Conservation (phyloP, 164 flowering plant species). For the Vitis riparia region DNA sequence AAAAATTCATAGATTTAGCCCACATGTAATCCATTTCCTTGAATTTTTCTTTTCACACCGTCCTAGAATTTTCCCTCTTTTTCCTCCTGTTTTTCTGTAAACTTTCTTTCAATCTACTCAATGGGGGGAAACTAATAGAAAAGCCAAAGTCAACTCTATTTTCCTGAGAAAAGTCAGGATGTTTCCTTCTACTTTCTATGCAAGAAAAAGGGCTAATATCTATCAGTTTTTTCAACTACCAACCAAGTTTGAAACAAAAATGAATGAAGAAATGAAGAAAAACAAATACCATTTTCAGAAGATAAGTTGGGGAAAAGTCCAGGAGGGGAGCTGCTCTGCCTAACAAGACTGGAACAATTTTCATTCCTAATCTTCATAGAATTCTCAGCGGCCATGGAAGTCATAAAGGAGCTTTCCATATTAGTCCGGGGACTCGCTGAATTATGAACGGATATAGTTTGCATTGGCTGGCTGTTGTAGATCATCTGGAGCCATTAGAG, state of each 20-base stretch:
- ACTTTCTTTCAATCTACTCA: too few species aligned
- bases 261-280: neutral
- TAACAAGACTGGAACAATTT: constrained; percentile 19
- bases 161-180: too few species aligned
- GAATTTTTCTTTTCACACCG: too few species aligned
- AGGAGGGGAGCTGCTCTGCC: constrained; percentile 41
- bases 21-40: too few species aligned
- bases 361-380: constrained; percentile 7
- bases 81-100: too few species aligned
- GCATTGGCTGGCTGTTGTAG: constrained; percentile 5
- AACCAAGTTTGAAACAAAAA: neutral
- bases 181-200: too few species aligned
- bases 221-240: neutral
- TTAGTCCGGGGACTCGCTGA: neutral
- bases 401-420: constrained; percentile 7
- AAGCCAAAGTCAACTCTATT: too few species aligned
- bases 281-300: constrained; percentile 23
- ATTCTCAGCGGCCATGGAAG: constrained; percentile 6
- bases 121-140: neutral
- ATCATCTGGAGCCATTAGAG: constrained; percentile 11
- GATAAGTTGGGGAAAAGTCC: constrained; percentile 25
- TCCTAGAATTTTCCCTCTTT: too few species aligned
- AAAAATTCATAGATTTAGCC: too few species aligned
- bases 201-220: too few species aligned
- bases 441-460: neutral